Base-by-base conservation (phyloP, 495 filamentous ascomycete genomes). In the Penicillium macrosclerotiorum region DNA sequence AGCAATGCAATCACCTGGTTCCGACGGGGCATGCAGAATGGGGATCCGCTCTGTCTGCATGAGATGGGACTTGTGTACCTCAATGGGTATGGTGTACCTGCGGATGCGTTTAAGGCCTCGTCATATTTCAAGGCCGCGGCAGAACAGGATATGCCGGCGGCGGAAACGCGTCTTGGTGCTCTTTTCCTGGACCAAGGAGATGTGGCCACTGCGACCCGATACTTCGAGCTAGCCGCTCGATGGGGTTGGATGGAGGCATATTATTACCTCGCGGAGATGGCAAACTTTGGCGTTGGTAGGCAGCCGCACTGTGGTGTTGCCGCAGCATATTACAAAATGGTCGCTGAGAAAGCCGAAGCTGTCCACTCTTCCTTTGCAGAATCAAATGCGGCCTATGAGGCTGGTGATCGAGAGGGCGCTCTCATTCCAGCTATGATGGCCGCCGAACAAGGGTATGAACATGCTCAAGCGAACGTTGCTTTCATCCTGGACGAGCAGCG, bases 391-490 rank as follows among this genome's bases (percentile, higher is more conserved):
- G 92, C 90, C 0, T 95, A 86, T 60, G 83, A 90, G 34, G 75
- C 79, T 18, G 90, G 90, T n/a, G 87, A 96, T 52, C 72, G 77
- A n/a, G 92, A 96, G 51, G 72, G 83, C 14, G 93, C 94, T 8
- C 72, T 97, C 22, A 75, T 96, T 11, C 79, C 83, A 19, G 90
- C 90, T 49, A 84, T 97, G 69, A 86, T 92, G 76, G 92, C 90
- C 1, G 93, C 93, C 1, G 93, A 99, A 60, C 94, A 97, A 68
- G 93, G 93, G 8, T 96, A 95, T 55, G 93, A 99, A 62, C 77
- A 79, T 49, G 90, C 83, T 4, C 93, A 99, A 67, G 85, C 89
- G 30, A 99, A 99, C 50, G 93, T 96, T 3, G 93, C 93, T 5
- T 94, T 85, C 59, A 67, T 99, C 23, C 78, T 97, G 2, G 93